A percentile compares a stretch with the other conserved stretches of the same genome.
phyloP scores from a whole-genome alignment of 1,139 yeast species.

The Groenewaldozyma sp. region DNA sequence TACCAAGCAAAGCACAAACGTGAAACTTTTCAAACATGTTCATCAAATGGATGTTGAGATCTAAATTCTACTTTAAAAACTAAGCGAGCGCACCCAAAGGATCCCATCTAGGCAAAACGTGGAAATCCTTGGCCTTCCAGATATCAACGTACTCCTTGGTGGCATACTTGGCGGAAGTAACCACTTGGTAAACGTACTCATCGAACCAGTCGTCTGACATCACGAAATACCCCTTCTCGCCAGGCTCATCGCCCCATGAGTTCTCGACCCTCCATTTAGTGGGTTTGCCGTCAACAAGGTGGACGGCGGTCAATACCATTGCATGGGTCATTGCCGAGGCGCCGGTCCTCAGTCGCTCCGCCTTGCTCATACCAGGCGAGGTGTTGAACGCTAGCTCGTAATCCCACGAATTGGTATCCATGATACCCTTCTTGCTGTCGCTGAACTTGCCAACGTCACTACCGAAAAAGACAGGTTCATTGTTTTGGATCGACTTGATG shows the following conservation, averaged over 20 bases:
- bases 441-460: constrained; percentile 57
- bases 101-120: constrained; percentile 53
- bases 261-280: constrained; percentile 63
- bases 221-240: constrained; percentile 52
- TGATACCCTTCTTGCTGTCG: constrained; percentile 40
- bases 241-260: constrained; percentile 57
- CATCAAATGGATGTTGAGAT: too few relatives aligned
- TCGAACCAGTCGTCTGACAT: constrained; percentile 63
- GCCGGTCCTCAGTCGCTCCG: constrained; percentile 46
- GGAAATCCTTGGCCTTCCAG: constrained; percentile 43
- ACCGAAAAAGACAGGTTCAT: constrained; percentile 62
- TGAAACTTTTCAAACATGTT: too few relatives aligned
- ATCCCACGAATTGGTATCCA: constrained; percentile 49
- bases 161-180: constrained; percentile 43
- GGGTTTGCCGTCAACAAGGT: constrained; percentile 41
- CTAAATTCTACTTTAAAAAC: background rate
- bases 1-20: too few relatives aligned
- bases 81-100: constrained; percentile 59
- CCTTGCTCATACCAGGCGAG: constrained; percentile 39
- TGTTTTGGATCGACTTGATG: constrained; percentile 47
- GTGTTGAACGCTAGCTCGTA: constrained; percentile 50
- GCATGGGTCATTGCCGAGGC: constrained; percentile 64
- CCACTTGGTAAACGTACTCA: constrained; percentile 58
- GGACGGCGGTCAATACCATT: constrained; percentile 67
- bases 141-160: constrained; percentile 37